Base-by-base conservation (phyloP, 2,329 filamentous ascomycete genomes). In the Aureobasidium sp. region DNA sequence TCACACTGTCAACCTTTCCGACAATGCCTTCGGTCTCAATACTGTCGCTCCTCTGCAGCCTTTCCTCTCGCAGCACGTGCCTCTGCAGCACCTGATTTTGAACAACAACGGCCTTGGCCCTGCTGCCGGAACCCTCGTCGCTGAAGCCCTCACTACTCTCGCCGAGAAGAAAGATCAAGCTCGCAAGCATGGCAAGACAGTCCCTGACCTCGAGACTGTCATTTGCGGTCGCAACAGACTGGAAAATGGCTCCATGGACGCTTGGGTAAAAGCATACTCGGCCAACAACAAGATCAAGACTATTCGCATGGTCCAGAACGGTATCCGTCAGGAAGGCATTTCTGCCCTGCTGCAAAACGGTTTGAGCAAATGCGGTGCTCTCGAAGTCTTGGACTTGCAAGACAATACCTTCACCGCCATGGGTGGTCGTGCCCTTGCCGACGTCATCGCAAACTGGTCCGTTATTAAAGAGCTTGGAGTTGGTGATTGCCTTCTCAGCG, bases 61-160 rank as follows among this genome's bases (percentile, higher is more conserved):
- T 64, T 99, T 99, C 79, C 85, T 99, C 65, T 87, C 89, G 61
- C 83, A 87, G 63, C 93, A 97, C 77, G 85, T 89, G 3, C 93
- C 94, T 2, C 86, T 99, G 46, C 92, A 92, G 76, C 92, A 97
- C 76, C 85, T 99, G 32, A 91, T 95, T 76, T 86, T 99, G 63
- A 97, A 97, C 82, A 99, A 99, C 82, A 99, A 99, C 75, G 94
- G 94, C 32, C 85, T 99, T 41, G 94, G 94, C 13, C 94, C 94
- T 26, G 87, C 92, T 65, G 93, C 93, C 10, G 94, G 94, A 63
- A 90, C 90, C 50, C 81, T 94, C 60, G 87, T 99, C 69, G 94
- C 93, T 55, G 87, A 97, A 72, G 90, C 94, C 7, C 86, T 99
- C 61, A 88, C 86, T 24, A 83, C 86, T 66, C 86, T 99, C 43